Evolutionary conservation across 805 yeast species (phyloP), one percentile per base, ranked within the genome.

Genomic region (Hanseniaspora occidentalis): DNA sequence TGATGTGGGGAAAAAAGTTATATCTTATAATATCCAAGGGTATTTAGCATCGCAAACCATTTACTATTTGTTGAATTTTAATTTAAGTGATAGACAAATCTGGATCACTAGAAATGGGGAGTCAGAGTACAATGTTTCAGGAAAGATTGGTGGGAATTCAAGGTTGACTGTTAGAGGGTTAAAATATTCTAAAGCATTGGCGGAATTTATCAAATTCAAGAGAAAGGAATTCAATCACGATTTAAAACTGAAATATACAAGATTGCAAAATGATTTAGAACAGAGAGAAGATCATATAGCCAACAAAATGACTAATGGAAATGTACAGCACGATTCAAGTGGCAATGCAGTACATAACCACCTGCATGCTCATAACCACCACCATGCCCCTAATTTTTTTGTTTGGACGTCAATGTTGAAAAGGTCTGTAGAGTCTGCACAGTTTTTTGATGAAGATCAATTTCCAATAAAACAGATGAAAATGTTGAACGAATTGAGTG

Each of bases 31-130:
- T 54, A 83, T 89, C 43, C 84, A 84, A 52, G 83, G 83, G 4
- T 92, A 85, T 53, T 64, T 89, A 40, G 89, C 96, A 0, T 86
- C 95, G 2, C 97, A 92, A 54, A 83, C 95, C 1, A 84, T 88
- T 27, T 89, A 85, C 56, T 92, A 85, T 64, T 64, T 89, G 47
- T 67, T 89, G 46, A 85, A 85, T 52, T 89, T 89, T 71, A 89
- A 92, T 56, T 67, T 89, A 34, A 73, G 80, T 43, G 92, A 84
- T 56, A 71, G 96, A 45, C 94, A 88, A 57, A 86, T 89, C 39
- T 89, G 95, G 86, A 81, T 89, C 46, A 79, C 96, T 1, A 73
- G 98, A 45, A 96, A 88, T 53, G 98, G 98, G 38, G 97, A 89
- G 61, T 77, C 88, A 47, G 70, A 71, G 25, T 96, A 86, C 55